Conservation (phyloP, 2,329 filamentous ascomycete genomes). For the Aspergillus niger region DNA sequence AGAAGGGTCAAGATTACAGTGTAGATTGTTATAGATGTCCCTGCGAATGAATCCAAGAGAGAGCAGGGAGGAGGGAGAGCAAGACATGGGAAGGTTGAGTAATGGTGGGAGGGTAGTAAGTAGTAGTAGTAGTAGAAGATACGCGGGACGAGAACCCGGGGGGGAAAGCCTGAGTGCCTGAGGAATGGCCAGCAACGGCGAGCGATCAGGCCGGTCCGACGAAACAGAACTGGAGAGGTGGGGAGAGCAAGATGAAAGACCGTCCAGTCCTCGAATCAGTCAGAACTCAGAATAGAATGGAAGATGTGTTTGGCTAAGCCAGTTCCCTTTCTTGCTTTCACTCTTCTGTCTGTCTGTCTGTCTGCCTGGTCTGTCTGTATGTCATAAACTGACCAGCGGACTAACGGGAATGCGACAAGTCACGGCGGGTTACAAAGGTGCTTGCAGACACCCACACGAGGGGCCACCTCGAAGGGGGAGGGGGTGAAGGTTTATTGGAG, state of each 20-base stretch:
- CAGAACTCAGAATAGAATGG: neutral
- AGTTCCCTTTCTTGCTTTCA: no score
- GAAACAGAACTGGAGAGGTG: neutral
- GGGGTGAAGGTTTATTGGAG: neutral
- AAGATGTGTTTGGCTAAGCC: no score
- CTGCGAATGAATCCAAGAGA: constrained; percentile 1
- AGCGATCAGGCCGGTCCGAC: constrained; percentile 8
- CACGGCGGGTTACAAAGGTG: constrained; percentile 10
- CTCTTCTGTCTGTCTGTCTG: neutral
- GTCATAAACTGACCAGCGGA: neutral
- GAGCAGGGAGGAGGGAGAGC: constrained; percentile 7
- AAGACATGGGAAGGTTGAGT: constrained; percentile 3
- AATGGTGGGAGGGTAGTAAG: constrained; percentile 1
- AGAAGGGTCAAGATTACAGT: constrained; percentile 4
- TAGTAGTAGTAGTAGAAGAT: neutral
- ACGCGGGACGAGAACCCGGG: constrained; percentile 14
- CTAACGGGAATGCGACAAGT: constrained; percentile 12
- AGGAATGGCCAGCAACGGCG: constrained; percentile 10
- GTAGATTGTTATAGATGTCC: neutral
- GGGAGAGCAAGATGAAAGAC: no score
- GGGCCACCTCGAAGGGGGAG: neutral
- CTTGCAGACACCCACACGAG: constrained; percentile 1
- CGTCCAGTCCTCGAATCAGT: neutral
- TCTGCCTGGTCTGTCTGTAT: neutral
- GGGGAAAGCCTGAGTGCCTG: constrained; percentile 16